Percentiles rank a stretch among this genome's conserved stretches.
phyloP scores from a whole-genome alignment of 371 early-diverging fungal species.

The Circinella minor region DNA sequence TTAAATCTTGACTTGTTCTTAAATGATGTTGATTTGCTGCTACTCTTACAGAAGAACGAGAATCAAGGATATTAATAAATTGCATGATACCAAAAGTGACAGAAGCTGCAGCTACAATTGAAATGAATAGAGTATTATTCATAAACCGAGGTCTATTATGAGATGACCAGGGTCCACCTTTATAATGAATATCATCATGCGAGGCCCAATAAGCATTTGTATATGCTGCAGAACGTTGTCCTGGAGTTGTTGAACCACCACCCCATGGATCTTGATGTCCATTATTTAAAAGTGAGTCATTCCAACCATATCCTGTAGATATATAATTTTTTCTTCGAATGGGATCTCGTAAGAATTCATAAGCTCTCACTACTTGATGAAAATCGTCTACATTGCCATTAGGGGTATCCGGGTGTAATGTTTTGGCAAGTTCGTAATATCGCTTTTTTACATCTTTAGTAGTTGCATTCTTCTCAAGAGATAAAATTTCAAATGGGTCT shows the following conservation, averaged over 20 bases:
- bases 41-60: constrained; percentile 26
- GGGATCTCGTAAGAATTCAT: constrained; percentile 40
- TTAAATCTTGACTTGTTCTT: constrained; percentile 36
- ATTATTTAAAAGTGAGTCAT: constrained; percentile 15
- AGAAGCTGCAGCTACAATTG: constrained; percentile 34
- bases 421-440: constrained; percentile 48
- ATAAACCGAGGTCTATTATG: constrained; percentile 33
- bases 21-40: constrained; percentile 47
- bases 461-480: constrained; percentile 26
- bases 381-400: constrained; percentile 40
- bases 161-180: constrained; percentile 31
- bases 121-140: constrained; percentile 40
- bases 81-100: constrained; percentile 29
- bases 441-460: constrained; percentile 38
- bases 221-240: constrained; percentile 23
- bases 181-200: constrained; percentile 29
- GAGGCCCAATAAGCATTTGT: constrained; percentile 27
- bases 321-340: constrained; percentile 25
- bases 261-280: constrained; percentile 20
- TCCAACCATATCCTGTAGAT: constrained; percentile 40
- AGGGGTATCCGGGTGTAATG: constrained; percentile 42
- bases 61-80: constrained; percentile 29
- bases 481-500: constrained; percentile 40
- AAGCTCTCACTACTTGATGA: constrained; percentile 40
- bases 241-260: background rate